Conservation (phyloP, 345 rosid species). For the Excoecaria agallocha region DNA sequence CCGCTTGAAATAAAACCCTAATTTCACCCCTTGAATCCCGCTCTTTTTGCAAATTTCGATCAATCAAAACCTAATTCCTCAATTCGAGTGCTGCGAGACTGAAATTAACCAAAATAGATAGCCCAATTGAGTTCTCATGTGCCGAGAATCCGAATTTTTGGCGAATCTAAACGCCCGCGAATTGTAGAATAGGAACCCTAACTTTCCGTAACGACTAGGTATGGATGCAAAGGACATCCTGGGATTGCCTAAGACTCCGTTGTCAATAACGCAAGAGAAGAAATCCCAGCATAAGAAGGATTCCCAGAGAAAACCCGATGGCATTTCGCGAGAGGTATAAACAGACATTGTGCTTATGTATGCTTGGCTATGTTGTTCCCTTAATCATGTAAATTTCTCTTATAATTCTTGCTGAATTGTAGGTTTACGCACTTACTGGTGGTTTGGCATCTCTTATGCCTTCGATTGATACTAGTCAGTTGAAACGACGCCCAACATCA, state of each 20-base stretch:
- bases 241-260: constrained; percentile 74
- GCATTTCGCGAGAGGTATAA: constrained; percentile 83
- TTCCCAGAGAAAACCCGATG: constrained; percentile 94
- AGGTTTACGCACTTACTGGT: constrained; percentile 97
- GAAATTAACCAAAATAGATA: background rate
- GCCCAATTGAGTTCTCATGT: constrained; percentile 2
- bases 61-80: background rate
- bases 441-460: constrained; percentile 98
- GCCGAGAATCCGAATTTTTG: background rate
- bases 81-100: background rate
- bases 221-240: constrained; percentile 91
- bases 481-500: constrained; percentile 69
- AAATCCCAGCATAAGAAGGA: constrained; percentile 82
- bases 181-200: background rate
- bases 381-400: background rate
- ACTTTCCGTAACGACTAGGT: background rate
- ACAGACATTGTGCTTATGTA: background rate
- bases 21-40: too few species aligned
- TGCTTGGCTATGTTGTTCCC: background rate
- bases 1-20: too few species aligned
- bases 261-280: constrained; percentile 71
- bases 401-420: constrained; percentile 10
- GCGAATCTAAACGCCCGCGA: background rate
- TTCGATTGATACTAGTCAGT: constrained; percentile 63
- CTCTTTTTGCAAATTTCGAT: too few species aligned